Base-by-base conservation (phyloP, 495 filamentous ascomycete genomes). In the Aspergillus cavernicola region DNA sequence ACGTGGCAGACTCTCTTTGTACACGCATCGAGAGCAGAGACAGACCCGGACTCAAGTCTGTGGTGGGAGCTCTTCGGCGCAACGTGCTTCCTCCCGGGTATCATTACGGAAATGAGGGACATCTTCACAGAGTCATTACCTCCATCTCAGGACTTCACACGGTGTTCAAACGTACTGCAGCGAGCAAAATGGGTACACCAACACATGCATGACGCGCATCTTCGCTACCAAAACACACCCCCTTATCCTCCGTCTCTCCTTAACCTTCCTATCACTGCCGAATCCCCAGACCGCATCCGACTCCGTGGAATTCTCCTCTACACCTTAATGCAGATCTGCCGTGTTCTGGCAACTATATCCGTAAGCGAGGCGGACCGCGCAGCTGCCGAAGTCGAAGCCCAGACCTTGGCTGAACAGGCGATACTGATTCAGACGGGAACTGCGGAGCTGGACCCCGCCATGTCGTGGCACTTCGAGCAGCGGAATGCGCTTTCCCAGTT, bases 401-500 rank as follows among this genome's bases (percentile, higher is more conserved):
- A 54, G 23, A 32, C 33, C 1, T 41, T 48, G 8, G 52, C 52
- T 5, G 18, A 31, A n/a, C 52, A 48, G 43, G 35, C 43, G 6
- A 20, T 47, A 6, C 35, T 47, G 12, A 54, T 48, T 12, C 42
- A 54, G 20, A 19, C 10, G 35, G 23, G 16, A n/a, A 54, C 42
- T n/a, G 43, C 31, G 2, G 15, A 33, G 24, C 11, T 48, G 7
- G 52, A 54, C 38, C 52, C 52, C 9, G 32, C 52, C n/a, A 54
- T 54, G 52, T 31, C 42, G 2, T 54, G 52, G 52, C 37, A 54
- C 38, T 24, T 54, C 18, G 52, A 39, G 35, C 52, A 54, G 24
- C 15, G 42, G 23, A 54, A 48, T 35, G 41, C 33, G 0, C 33
- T 54, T 19, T 32, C 52, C 16, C 39, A 40, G 24, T 39, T 31